Conservation (phyloP, 495 filamentous ascomycete species). For the Podospora sp. region DNA sequence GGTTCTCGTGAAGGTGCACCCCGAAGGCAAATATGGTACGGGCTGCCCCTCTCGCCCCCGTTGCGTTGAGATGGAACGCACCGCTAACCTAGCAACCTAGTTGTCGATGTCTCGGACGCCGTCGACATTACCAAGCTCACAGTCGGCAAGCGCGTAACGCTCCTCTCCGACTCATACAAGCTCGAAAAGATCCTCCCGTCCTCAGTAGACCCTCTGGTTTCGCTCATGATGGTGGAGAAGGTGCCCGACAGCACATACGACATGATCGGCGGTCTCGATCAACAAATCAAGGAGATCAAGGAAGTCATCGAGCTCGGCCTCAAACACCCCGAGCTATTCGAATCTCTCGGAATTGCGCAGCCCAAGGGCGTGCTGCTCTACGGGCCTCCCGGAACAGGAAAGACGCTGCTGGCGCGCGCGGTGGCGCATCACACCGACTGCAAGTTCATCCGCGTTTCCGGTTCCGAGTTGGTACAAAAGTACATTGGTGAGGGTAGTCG, state of each 20-base stretch:
- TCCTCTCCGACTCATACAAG: constrained; percentile 95
- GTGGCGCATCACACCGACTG: constrained; percentile 98
- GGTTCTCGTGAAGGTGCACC: constrained; percentile 97
- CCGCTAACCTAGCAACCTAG: constrained; percentile 47
- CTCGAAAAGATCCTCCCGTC: constrained; percentile 97
- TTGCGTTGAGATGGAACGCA: neutral
- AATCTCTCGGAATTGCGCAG: constrained; percentile 96
- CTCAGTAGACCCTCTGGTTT: constrained; percentile 95
- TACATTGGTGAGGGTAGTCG: constrained; percentile 98
- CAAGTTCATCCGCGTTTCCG: constrained; percentile 97
- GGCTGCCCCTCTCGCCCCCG: constrained; percentile 9
- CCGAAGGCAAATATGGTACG: constrained; percentile 99
- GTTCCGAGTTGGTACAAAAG: constrained; percentile 96
- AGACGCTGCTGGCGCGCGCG: constrained; percentile 92
- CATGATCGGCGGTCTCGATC: constrained; percentile 98
- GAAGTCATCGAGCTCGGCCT: constrained; percentile 98
- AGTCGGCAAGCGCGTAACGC: constrained; percentile 93
- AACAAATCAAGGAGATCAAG: constrained; percentile 99
- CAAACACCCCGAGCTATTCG: constrained; percentile 97
- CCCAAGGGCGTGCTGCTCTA: constrained; percentile 98
- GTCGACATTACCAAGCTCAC: constrained; percentile 96
- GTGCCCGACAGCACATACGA: constrained; percentile 99
- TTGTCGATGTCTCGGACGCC: constrained; percentile 93
- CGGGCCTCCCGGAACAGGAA: constrained; percentile 94
- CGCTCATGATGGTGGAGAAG: constrained; percentile 99